Percentiles rank a stretch among this genome's conserved stretches.
These are phyloP conservation scores for Thelephora aurantiotincta DNA, from an alignment of 768 basidiomycete species.

Conservation along the genomic window DNA sequence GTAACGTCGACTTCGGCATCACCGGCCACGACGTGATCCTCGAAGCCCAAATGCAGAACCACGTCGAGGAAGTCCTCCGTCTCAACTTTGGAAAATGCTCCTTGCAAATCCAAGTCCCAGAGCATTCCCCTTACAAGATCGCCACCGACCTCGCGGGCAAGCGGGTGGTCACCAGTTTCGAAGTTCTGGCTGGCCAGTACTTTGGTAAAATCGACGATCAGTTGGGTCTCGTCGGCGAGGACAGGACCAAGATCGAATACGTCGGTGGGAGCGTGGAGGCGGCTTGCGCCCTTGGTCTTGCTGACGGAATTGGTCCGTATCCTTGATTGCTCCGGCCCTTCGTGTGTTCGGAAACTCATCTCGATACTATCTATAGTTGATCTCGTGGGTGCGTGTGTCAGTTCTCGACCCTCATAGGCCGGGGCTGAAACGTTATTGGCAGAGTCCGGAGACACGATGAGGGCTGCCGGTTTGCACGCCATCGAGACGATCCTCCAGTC, in stretches of 20 bases:
- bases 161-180: constrained; percentile 90
- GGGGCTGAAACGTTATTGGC: constrained; percentile 1
- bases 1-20: constrained; percentile 92
- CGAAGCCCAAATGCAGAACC: constrained; percentile 70
- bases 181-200: constrained; percentile 70
- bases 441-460: constrained; percentile 99
- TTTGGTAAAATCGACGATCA: constrained; percentile 54
- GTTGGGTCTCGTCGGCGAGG: constrained; percentile 33
- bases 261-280: constrained; percentile 98
- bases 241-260: constrained; percentile 79
- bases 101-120: constrained; percentile 85
- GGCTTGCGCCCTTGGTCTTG: constrained; percentile 89
- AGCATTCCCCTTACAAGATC: constrained; percentile 47
- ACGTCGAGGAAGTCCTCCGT: constrained; percentile 65
- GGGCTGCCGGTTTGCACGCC: constrained; percentile 87
- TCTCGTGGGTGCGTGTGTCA: constrained; percentile 70
- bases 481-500: constrained; percentile 80
- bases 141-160: constrained; percentile 80
- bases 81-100: constrained; percentile 90
- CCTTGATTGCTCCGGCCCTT: not conserved
- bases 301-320: constrained; percentile 84
- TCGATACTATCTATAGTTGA: constrained; percentile 48
- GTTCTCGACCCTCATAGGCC: not conserved
- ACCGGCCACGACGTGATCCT: constrained; percentile 97
- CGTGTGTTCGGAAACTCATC: not conserved